Conservation (phyloP, 257 asterid genomes). For the Nicotiana undulata region DNA sequence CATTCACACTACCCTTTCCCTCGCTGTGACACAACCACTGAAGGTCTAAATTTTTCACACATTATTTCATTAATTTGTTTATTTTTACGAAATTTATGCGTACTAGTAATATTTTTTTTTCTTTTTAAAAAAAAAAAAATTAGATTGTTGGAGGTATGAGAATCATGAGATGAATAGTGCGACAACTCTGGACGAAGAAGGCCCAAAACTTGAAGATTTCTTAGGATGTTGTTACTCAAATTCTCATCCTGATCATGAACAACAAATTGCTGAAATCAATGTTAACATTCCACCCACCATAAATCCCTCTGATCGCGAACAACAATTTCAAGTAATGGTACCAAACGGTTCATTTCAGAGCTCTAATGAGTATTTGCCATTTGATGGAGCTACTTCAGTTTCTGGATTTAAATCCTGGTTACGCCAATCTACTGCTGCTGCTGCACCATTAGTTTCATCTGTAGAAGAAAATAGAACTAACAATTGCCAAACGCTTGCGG, state of each 20-base stretch:
- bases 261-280: constrained; percentile 35
- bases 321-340: constrained; percentile 7
- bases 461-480: constrained; percentile 17
- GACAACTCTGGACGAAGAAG: constrained; percentile 22
- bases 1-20: constrained; percentile 20
- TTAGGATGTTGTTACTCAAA: constrained; percentile 56
- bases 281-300: constrained; percentile 44
- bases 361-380: constrained; percentile 16
- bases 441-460: constrained; percentile 17
- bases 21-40: neutral
- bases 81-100: neutral
- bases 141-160: constrained; percentile 53
- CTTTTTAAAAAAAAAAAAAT: neutral
- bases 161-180: constrained; percentile 20
- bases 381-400: constrained; percentile 29
- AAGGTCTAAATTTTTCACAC: neutral
- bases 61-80: neutral
- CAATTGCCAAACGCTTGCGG: constrained; percentile 35
- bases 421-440: constrained; percentile 24
- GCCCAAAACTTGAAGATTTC: constrained; percentile 75
- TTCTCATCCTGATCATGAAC: constrained; percentile 30
- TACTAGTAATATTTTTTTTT: neutral
- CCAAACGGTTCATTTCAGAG: neutral
- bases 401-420: constrained; percentile 51
- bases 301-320: neutral